Conservation (phyloP, 305 asterid species). For the Fraxinus ornus region DNA sequence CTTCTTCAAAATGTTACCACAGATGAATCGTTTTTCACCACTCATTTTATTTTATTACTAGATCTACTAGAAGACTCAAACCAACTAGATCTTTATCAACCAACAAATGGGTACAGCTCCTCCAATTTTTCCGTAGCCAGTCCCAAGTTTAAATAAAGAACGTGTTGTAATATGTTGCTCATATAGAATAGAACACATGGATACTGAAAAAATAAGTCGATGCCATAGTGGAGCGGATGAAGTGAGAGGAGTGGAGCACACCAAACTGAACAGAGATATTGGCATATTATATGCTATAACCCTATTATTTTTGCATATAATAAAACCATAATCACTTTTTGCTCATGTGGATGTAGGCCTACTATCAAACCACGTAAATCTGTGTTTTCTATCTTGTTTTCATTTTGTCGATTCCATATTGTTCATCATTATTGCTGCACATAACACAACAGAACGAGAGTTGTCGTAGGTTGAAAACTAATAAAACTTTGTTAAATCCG, state of each 20-base stretch:
- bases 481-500: not conserved
- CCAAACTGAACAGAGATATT: not conserved
- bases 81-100: not conserved
- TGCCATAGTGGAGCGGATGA: not conserved
- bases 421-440: not conserved
- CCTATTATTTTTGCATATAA: not conserved
- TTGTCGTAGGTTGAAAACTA: not conserved
- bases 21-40: not conserved
- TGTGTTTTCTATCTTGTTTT: not conserved
- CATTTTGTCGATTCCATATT: not conserved
- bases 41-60: not conserved
- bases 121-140: not conserved
- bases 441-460: not conserved
- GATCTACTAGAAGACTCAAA: not conserved
- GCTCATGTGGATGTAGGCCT: not conserved
- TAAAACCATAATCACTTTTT: not conserved
- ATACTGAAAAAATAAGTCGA: not conserved
- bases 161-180: not conserved
- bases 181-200: not conserved
- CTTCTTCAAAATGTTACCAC: not conserved
- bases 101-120: not conserved
- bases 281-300: not conserved
- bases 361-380: too few relatives aligned
- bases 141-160: not conserved
- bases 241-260: not conserved